Evolutionary conservation across 164 flowering plant genomes (phyloP).

Genomic region (Nelumbo lutea): DNA sequence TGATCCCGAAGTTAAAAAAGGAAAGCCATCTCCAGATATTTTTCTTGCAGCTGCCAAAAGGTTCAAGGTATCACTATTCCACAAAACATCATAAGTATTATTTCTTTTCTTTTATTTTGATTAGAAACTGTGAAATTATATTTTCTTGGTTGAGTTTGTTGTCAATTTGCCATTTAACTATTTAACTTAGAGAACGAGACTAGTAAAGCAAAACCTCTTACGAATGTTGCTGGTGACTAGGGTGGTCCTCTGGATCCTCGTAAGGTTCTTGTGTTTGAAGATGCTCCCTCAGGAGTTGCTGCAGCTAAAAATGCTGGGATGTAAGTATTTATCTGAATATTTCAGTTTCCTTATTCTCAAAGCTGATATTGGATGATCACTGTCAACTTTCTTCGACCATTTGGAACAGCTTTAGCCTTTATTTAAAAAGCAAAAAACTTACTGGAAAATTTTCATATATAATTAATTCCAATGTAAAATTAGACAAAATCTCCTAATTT

Average conservation of each 20-base stretch:
- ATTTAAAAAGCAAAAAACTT: no score
- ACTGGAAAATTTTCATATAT: no score
- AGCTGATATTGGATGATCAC: not conserved
- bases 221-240: constrained; percentile 28
- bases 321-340: constrained; percentile 29
- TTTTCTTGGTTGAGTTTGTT: constrained; percentile 5
- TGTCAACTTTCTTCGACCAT: not conserved
- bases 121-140: not conserved
- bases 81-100: not conserved
- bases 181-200: not conserved
- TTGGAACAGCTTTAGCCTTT: no score
- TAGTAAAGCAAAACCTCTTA: constrained; percentile 1
- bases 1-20: constrained; percentile 91
- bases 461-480: no score
- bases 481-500: no score
- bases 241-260: constrained; percentile 53
- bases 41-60: constrained; percentile 85
- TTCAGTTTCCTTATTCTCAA: not conserved
- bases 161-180: not conserved
- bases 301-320: constrained; percentile 90
- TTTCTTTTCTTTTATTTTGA: not conserved
- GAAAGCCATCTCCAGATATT: constrained; percentile 89
- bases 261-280: constrained; percentile 87
- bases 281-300: constrained; percentile 89
- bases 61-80: constrained; percentile 62